phyloP scores from a whole-genome alignment of 108 stramenopile genomes.

The Schizochytrium sp. region DNA sequence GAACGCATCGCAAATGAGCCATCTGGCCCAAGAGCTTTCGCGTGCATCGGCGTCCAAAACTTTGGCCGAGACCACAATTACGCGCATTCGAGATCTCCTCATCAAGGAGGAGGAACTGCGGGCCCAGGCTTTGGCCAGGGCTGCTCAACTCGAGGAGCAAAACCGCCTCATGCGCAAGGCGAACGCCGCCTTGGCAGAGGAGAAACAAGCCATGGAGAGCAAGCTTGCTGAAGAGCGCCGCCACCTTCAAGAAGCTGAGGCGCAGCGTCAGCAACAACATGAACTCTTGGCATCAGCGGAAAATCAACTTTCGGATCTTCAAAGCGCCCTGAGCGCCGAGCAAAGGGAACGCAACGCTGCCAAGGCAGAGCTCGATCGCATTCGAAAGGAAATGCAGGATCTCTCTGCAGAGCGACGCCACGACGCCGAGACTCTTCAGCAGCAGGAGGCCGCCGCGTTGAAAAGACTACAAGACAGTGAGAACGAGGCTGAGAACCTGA shows the following conservation, averaged over 20 bases:
- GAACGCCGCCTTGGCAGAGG: neutral
- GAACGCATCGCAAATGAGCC: neutral
- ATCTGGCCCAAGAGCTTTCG: neutral
- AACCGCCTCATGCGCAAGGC: neutral
- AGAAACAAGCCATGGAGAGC: neutral
- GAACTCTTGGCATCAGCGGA: neutral
- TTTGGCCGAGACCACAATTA: neutral
- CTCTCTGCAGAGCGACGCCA: neutral
- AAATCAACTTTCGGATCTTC: neutral
- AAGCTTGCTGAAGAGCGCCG: neutral
- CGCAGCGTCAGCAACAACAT: neutral
- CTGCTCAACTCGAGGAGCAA: neutral
- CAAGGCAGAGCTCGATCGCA: neutral
- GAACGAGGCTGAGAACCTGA: neutral
- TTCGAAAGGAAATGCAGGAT: neutral
- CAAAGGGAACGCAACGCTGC: neutral
- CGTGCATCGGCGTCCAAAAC: neutral
- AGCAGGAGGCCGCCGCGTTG: neutral
- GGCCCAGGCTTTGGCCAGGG: neutral
- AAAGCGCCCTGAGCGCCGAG: neutral
- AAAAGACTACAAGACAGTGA: neutral
- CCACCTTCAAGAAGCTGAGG: neutral
- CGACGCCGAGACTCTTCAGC: neutral
- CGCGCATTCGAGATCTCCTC: neutral
- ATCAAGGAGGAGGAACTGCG: neutral